These are phyloP conservation scores for Purpureocillium lavendulum DNA, from an alignment of 2,329 filamentous ascomycete genomes.

Conservation along the genomic window DNA sequence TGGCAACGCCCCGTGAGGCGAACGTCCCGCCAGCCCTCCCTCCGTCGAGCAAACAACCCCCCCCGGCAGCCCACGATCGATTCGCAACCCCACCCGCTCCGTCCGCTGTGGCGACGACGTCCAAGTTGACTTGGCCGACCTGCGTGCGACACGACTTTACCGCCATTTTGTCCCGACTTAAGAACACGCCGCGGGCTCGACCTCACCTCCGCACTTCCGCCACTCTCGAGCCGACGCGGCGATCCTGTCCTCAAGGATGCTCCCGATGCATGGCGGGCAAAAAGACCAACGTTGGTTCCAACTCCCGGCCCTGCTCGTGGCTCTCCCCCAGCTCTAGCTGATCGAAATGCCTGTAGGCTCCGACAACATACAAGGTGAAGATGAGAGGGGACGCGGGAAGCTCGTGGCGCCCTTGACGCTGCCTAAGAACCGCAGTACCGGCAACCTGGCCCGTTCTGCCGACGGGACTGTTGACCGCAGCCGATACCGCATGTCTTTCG, in stretches of 20 bases:
- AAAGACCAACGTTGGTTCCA: slow-evolving; percentile 29
- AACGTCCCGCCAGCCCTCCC: too few relatives aligned
- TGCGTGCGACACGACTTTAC: too few relatives aligned
- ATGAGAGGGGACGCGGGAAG: slow-evolving; percentile 34
- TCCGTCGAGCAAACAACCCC: too few relatives aligned
- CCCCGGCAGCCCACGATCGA: too few relatives aligned
- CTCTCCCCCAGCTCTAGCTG: slow-evolving; percentile 3
- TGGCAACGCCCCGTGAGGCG: too few relatives aligned
- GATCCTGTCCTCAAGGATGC: slow-evolving; percentile 29
- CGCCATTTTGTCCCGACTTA: too few relatives aligned
- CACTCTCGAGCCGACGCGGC: slow-evolving; percentile 3
- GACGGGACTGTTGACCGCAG: slow-evolving; percentile 45
- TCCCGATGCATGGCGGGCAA: slow-evolving; percentile 33
- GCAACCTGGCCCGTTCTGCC: slow-evolving; percentile 43
- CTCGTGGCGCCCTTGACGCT: slow-evolving; percentile 40
- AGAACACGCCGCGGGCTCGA: too few relatives aligned
- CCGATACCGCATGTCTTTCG: slow-evolving; percentile 67
- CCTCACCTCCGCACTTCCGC: too few relatives aligned
- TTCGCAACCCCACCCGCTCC: too few relatives aligned
- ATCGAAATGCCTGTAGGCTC: slow-evolving; percentile 19
- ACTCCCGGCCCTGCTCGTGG: slow-evolving; percentile 2
- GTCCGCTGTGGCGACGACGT: slow-evolving; percentile 3
- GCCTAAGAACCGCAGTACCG: slow-evolving; percentile 59
- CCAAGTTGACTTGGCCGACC: slow-evolving; percentile 3
- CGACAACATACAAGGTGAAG: slow-evolving; percentile 22